Conservation (phyloP, 2,329 filamentous ascomycete genomes). For the Fusarium pseudocircinatum region DNA sequence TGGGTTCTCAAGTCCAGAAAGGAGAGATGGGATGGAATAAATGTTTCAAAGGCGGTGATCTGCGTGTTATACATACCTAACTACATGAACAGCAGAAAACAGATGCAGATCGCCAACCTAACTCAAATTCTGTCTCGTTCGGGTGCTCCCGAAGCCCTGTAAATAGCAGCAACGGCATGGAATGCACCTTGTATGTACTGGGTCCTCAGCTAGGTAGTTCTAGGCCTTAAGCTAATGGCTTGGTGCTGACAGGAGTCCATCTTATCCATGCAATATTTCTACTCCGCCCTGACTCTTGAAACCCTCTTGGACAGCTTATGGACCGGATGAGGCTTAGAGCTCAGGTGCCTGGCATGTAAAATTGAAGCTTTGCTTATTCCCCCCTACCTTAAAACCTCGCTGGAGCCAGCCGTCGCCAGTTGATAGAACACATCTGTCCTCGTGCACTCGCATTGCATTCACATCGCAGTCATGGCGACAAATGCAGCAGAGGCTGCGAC, state of each 20-base stretch:
- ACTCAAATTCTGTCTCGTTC: background rate
- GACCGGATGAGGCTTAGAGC: conserved; percentile 30
- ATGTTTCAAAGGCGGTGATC: conserved; percentile 3
- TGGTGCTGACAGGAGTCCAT: conserved; percentile 23
- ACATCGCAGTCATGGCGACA: conserved; percentile 5
- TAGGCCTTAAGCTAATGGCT: conserved; percentile 15
- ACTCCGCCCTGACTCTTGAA: conserved; percentile 24
- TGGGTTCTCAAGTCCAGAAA: background rate
- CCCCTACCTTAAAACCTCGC: conserved; percentile 1
- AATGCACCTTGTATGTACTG: background rate
- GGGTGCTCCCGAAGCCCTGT: conserved; percentile 29
- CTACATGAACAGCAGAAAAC: background rate
- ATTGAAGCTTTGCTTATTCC: background rate
- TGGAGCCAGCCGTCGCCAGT: background rate
- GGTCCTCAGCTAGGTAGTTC: conserved; percentile 23
- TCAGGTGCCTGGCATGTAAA: conserved; percentile 17
- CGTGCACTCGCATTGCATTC: background rate
- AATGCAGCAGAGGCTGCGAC: conserved; percentile 2
- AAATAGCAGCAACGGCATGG: background rate
- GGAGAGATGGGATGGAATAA: background rate
- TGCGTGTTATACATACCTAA: background rate
- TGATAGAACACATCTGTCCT: background rate
- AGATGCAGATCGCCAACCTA: background rate
- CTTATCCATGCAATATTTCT: conserved; percentile 21
- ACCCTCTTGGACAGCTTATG: background rate